phyloP scores from a whole-genome alignment of 2,329 filamentous ascomycete species.

The Trichoderma hamatum region DNA sequence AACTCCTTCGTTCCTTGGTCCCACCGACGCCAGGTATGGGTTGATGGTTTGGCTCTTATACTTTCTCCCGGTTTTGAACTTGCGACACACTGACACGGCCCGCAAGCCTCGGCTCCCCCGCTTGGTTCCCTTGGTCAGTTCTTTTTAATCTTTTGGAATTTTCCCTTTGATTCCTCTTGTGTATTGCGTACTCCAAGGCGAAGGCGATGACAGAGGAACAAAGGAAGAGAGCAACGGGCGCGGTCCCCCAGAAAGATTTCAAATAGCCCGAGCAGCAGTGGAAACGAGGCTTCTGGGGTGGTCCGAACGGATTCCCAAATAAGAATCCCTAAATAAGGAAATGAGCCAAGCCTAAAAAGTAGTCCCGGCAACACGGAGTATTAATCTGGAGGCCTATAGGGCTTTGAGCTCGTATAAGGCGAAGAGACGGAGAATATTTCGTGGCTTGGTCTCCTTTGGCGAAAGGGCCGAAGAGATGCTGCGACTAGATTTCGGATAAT shows the following conservation, averaged over 20 bases:
- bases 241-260: neutral
- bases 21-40: neutral
- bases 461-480: neutral
- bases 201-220: neutral
- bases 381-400: neutral
- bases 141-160: neutral
- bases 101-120: constrained; percentile 9
- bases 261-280: neutral
- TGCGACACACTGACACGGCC: neutral
- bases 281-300: neutral
- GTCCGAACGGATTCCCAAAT: neutral
- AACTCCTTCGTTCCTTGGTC: neutral
- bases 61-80: neutral
- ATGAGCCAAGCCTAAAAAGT: neutral
- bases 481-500: no score
- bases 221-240: neutral
- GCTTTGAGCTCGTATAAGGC: neutral
- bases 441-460: neutral
- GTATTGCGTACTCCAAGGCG: neutral
- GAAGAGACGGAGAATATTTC: neutral
- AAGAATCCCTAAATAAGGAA: neutral
- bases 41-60: neutral
- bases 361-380: neutral
- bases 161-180: no score
- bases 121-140: neutral